Evolutionary conservation across 2,329 filamentous ascomycete species (phyloP).

Genomic region (Colletotrichum ledebouriae): DNA sequence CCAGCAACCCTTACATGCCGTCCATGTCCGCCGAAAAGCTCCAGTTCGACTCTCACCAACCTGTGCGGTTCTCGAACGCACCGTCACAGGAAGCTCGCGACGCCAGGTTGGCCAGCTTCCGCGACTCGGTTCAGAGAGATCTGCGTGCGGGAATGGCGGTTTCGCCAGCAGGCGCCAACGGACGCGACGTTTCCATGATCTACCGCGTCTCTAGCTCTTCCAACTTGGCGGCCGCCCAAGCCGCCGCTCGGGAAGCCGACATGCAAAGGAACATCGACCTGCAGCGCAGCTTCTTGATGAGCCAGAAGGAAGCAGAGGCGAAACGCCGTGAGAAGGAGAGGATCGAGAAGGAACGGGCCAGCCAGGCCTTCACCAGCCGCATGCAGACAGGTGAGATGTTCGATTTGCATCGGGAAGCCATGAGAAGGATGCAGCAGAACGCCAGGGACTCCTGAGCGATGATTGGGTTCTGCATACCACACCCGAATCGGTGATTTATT

Average conservation of each 20-base stretch:
- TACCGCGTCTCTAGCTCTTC: conserved; percentile 48
- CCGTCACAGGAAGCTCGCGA: conserved; percentile 63
- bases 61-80: conserved; percentile 60
- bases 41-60: conserved; percentile 68
- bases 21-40: conserved; percentile 49
- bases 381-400: conserved; percentile 83
- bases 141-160: conserved; percentile 60
- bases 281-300: conserved; percentile 68
- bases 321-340: conserved; percentile 70
- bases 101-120: conserved; percentile 75
- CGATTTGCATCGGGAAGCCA: conserved; percentile 81
- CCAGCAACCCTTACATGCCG: conserved; percentile 16
- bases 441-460: conserved; percentile 50
- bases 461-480: not conserved
- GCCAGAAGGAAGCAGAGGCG: conserved; percentile 73
- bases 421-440: conserved; percentile 80
- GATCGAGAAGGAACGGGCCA: conserved; percentile 68
- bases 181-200: conserved; percentile 56
- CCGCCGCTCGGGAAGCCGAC: conserved; percentile 54
- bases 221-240: conserved; percentile 41
- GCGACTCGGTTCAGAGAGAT: conserved; percentile 74
- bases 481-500: not conserved
- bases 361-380: conserved; percentile 76
- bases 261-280: conserved; percentile 65
- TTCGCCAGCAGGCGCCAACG: conserved; percentile 46